Conservation (phyloP, 2,329 filamentous ascomycete species). For the Aspergillus sclerotialis region DNA sequence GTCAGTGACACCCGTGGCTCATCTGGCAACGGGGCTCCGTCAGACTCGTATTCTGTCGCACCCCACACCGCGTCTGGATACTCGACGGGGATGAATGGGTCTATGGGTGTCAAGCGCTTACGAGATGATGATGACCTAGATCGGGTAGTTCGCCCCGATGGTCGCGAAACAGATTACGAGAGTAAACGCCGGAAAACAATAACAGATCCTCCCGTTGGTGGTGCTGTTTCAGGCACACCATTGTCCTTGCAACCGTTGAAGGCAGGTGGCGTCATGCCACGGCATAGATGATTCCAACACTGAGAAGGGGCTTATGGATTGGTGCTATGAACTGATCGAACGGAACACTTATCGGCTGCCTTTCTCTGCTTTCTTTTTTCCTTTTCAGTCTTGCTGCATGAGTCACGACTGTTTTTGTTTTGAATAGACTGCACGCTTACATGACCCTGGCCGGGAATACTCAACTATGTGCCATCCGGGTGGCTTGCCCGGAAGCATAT, state of each 20-base stretch:
- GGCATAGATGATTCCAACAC: constrained; percentile 25
- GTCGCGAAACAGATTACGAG: constrained; percentile 52
- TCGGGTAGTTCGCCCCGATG: constrained; percentile 58
- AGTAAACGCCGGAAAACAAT: constrained; percentile 76
- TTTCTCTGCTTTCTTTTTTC: no score
- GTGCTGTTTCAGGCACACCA: constrained; percentile 34
- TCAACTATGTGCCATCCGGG: constrained; percentile 1
- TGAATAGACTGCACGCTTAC: background rate
- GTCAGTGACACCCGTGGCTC: constrained; percentile 71
- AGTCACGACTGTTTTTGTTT: constrained; percentile 1
- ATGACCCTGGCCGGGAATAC: constrained; percentile 6
- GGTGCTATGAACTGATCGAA: constrained; percentile 1
- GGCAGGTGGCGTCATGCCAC: constrained; percentile 33
- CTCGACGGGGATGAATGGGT: constrained; percentile 60
- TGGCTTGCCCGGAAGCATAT: background rate
- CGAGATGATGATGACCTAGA: constrained; percentile 61
- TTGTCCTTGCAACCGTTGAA: constrained; percentile 38
- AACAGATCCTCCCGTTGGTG: constrained; percentile 50
- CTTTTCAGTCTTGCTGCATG: background rate
- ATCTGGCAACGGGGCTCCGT: constrained; percentile 56
- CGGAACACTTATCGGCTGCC: no score
- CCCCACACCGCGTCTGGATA: constrained; percentile 51
- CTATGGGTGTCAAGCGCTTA: constrained; percentile 52
- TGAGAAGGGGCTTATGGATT: background rate
- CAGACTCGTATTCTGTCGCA: constrained; percentile 65